Conservation (phyloP, 1,139 yeast species). For the Suzukiozyma palmioleophila region DNA sequence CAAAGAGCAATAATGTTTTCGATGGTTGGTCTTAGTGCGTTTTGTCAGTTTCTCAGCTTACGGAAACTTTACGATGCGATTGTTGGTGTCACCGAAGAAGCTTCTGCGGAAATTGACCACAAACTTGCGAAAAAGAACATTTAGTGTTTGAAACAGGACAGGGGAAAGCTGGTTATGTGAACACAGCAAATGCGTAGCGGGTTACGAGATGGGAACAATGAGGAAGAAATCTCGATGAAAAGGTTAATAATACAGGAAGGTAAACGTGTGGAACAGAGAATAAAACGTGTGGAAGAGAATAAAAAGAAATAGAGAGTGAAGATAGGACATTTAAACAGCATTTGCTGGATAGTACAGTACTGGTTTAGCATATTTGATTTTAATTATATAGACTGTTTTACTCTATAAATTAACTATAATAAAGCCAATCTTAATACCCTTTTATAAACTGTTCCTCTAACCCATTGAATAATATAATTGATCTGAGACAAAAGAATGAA, state of each 20-base stretch:
- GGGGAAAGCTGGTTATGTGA: neutral
- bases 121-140: constrained; percentile 10
- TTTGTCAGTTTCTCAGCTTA: constrained; percentile 27
- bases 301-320: constrained; percentile 2
- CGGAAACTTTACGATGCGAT: constrained; percentile 21
- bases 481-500: constrained; percentile 7
- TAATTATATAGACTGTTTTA: no score
- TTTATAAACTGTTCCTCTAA: neutral
- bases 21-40: constrained; percentile 45
- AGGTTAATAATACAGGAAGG: no score
- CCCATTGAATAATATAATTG: constrained; percentile 6
- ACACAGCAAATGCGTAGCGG: no score
- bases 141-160: neutral
- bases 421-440: no score
- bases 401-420: no score
- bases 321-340: neutral
- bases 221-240: no score
- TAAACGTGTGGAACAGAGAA: no score
- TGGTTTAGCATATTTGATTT: no score
- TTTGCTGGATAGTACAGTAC: no score
- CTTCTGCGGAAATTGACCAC: constrained; percentile 13
- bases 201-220: no score
- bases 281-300: no score
- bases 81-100: constrained; percentile 14
- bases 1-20: constrained; percentile 47